A percentile compares a stretch with the other conserved stretches of the same genome.
Evolutionary conservation across 192 early-diverging fungal species (phyloP).

Genomic region (Coemansia sp.): DNA sequence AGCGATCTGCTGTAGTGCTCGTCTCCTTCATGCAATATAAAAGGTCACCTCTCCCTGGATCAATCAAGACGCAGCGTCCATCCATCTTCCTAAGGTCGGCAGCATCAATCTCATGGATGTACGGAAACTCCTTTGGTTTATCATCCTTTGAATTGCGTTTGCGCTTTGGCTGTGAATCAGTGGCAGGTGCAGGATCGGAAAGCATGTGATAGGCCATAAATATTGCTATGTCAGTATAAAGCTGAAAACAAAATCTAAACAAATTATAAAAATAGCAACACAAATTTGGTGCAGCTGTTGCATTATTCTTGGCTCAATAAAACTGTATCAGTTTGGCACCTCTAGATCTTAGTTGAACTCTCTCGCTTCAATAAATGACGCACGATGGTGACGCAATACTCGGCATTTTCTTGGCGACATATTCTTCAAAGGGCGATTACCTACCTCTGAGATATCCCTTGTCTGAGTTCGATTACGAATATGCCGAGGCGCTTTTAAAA

Average conservation of each 20-base stretch:
- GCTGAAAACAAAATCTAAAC: too few relatives aligned
- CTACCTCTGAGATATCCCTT: constrained; percentile 44
- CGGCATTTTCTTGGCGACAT: constrained; percentile 51
- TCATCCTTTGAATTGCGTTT: not conserved
- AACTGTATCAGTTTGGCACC: too few relatives aligned
- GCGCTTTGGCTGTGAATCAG: not conserved
- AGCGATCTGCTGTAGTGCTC: not conserved
- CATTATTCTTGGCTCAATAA: too few relatives aligned
- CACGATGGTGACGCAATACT: constrained; percentile 38
- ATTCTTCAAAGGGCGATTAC: constrained; percentile 53
- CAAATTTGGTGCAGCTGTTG: too few relatives aligned
- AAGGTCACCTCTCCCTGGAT: not conserved
- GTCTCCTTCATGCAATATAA: not conserved
- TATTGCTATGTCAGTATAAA: too few relatives aligned
- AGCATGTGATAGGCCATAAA: too few relatives aligned
- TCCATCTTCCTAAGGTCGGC: not conserved
- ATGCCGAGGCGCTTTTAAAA: constrained; percentile 25
- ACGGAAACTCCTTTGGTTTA: not conserved
- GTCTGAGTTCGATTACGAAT: constrained; percentile 35
- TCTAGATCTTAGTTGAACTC: too few relatives aligned
- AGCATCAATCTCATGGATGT: not conserved
- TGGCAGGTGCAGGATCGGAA: not conserved
- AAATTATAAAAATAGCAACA: too few relatives aligned
- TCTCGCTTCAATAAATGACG: not conserved
- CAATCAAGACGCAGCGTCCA: not conserved